Conservation (phyloP, 345 rosid species). For the Eucalyptus camaldulensis region DNA sequence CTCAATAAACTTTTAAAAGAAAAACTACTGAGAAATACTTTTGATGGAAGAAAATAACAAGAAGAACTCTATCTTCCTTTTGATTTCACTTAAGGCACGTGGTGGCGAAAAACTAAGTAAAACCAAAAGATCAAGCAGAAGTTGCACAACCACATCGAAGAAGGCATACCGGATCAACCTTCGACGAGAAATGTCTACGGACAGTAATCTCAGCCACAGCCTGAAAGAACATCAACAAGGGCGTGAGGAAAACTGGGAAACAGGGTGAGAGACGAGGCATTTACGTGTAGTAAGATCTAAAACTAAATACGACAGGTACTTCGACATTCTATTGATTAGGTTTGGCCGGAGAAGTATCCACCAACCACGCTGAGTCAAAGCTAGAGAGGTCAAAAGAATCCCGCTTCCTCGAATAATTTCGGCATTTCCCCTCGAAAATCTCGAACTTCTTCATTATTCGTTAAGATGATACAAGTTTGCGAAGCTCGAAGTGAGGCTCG, state of each 20-base stretch:
- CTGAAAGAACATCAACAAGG: constrained; percentile 26
- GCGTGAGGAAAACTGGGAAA: not conserved
- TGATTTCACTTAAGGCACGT: not conserved
- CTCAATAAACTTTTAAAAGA: not conserved
- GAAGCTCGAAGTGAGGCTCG: not conserved
- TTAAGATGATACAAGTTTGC: not conserved
- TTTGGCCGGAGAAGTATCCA: not conserved
- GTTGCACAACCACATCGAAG: not conserved
- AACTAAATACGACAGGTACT: not conserved
- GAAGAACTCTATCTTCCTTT: not conserved
- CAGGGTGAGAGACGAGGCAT: not conserved
- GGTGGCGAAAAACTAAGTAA: not conserved
- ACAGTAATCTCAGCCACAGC: constrained; percentile 78
- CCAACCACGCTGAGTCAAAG: not conserved
- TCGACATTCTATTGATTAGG: not conserved
- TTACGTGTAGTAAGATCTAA: not conserved
- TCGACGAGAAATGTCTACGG: constrained; percentile 48
- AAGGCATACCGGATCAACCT: constrained; percentile 55
- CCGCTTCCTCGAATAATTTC: not conserved
- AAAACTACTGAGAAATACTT: not conserved
- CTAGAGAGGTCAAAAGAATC: not conserved
- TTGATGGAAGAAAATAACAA: not conserved
- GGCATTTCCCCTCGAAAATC: not conserved
- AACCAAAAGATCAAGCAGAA: not conserved
- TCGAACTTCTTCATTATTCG: not conserved